Percentiles rank a stretch among this genome's conserved stretches.
Evolutionary conservation across 441 rosid species (phyloP).

Genomic region (Euphorbia corollata): DNA sequence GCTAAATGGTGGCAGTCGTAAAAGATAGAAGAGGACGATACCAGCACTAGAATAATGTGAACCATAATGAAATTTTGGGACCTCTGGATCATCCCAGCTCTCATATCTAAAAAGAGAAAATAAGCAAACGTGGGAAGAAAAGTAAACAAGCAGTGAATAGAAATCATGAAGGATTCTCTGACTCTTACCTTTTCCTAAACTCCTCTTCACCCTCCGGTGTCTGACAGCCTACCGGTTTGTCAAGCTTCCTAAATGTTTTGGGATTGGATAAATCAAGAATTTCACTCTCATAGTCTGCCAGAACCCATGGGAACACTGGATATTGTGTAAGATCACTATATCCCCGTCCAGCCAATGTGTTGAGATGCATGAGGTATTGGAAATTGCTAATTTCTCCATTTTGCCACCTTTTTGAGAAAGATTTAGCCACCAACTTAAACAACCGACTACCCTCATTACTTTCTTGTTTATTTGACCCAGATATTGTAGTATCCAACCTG

Average conservation of each 20-base stretch:
- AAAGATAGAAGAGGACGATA: conserved; percentile 95
- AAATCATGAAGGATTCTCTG: background rate
- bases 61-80: conserved; percentile 99
- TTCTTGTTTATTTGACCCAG: conserved; percentile 93
- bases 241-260: conserved; percentile 83
- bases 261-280: conserved; percentile 80
- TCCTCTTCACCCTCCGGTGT: conserved; percentile 97
- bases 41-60: conserved; percentile 99
- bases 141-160: background rate
- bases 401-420: conserved; percentile 99
- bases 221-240: conserved; percentile 99
- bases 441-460: conserved; percentile 91
- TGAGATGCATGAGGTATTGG: conserved; percentile 99
- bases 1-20: conserved; percentile 98
- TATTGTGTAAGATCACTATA: conserved; percentile 99
- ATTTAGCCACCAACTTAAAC: conserved; percentile 86
- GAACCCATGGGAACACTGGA: conserved; percentile 99
- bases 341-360: conserved; percentile 99
- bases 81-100: conserved; percentile 99
- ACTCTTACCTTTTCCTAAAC: conserved; percentile 78
- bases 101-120: conserved; percentile 58
- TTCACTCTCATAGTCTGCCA: conserved; percentile 94
- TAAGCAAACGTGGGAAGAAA: conserved; percentile 15
- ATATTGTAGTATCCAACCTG: conserved; percentile 98
- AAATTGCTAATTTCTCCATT: conserved; percentile 99